Evolutionary conservation across 208 protist genomes (phyloP).

Genomic region (Trypanosoma lewisi): DNA sequence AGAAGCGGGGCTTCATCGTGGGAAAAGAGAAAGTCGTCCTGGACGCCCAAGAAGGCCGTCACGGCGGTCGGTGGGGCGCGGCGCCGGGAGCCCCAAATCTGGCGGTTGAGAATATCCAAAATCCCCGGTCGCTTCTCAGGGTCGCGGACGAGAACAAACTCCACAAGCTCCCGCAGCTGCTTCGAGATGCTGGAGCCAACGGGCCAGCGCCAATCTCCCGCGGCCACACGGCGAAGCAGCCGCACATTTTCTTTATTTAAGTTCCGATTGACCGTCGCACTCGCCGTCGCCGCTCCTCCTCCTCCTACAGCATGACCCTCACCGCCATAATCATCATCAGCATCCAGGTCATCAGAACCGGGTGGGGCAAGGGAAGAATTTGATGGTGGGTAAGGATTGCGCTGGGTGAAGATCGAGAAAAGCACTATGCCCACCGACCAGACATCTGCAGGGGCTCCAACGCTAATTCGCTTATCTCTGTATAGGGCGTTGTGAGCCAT

Average conservation of each 20-base stretch:
- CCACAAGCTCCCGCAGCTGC: constrained; percentile 66
- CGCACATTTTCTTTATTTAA: constrained; percentile 48
- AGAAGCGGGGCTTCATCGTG: constrained; percentile 77
- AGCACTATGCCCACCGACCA: constrained; percentile 89
- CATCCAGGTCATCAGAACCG: constrained; percentile 10
- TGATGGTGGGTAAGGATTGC: constrained; percentile 67
- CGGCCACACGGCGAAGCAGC: constrained; percentile 69
- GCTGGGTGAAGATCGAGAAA: constrained; percentile 88
- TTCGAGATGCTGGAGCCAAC: constrained; percentile 47
- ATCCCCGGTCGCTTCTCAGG: constrained; percentile 66
- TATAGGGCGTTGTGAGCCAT: constrained; percentile 90
- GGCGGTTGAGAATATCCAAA: constrained; percentile 47
- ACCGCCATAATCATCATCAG: constrained; percentile 6
- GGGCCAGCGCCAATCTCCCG: constrained; percentile 80
- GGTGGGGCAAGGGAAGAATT: constrained; percentile 3
- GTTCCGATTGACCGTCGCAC: neutral
- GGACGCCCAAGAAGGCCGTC: constrained; percentile 75
- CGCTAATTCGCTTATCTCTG: constrained; percentile 72
- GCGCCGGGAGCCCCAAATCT: constrained; percentile 67
- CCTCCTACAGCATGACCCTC: constrained; percentile 2
- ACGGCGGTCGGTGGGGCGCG: constrained; percentile 68
- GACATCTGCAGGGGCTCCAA: constrained; percentile 78
- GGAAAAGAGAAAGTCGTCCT: constrained; percentile 80
- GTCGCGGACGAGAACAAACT: constrained; percentile 55
- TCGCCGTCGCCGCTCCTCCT: too few species aligned